Evolutionary conservation across 768 basidiomycete species (phyloP).

Genomic region (Coprinopsis cinerea): DNA sequence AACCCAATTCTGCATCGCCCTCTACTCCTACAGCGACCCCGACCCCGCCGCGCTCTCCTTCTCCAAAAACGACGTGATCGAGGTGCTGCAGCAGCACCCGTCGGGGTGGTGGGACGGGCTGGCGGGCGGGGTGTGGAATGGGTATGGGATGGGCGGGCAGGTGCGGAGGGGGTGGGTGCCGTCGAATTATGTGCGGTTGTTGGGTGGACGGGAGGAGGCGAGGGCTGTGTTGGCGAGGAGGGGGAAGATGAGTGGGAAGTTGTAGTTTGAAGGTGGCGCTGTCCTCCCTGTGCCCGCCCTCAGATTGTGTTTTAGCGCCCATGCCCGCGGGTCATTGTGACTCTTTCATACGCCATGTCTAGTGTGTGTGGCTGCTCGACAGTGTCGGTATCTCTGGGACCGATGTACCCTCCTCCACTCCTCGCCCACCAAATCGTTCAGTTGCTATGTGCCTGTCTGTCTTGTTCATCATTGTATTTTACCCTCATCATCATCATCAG

Average conservation of each 20-base stretch:
- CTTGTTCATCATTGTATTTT: too few species aligned
- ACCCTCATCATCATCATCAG: too few species aligned
- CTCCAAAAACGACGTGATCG: conserved; percentile 6
- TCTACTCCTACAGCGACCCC: conserved; percentile 3
- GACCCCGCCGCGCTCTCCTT: conserved; percentile 8
- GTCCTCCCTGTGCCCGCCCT: too few species aligned
- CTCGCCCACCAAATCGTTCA: too few species aligned
- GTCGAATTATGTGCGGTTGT: conserved; percentile 4
- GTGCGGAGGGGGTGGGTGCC: conserved; percentile 9
- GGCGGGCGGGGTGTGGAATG: conserved; percentile 5
- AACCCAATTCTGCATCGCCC: conserved; percentile 2
- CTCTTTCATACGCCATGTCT: too few species aligned
- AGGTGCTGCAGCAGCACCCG: conserved; percentile 3
- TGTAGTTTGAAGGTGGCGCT: too few species aligned
- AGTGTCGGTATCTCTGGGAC: too few species aligned
- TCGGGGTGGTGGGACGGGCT: conserved; percentile 12
- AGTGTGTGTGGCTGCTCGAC: too few species aligned
- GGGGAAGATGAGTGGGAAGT: background rate
- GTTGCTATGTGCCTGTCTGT: too few species aligned
- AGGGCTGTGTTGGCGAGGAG: background rate
- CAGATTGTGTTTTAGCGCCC: too few species aligned
- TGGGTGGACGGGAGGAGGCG: conserved; percentile 2
- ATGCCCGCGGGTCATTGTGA: too few species aligned
- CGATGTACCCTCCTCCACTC: too few species aligned
- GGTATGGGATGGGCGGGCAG: conserved; percentile 7